phyloP scores from a whole-genome alignment of 2,329 filamentous ascomycete genomes.

The Myriosclerotinia scirpicola region DNA sequence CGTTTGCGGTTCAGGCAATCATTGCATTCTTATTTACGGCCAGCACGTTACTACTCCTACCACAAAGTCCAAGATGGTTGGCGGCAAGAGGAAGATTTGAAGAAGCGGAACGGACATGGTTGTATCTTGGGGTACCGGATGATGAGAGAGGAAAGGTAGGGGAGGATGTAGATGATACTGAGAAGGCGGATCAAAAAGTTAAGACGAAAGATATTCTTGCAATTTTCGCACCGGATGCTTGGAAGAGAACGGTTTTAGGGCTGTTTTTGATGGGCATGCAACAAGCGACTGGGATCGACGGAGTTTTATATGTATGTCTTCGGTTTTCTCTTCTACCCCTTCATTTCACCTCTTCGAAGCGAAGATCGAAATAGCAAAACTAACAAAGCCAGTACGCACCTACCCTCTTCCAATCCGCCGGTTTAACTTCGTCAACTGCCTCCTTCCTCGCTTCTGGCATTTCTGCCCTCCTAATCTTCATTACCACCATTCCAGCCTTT shows the following conservation, averaged over 20 bases:
- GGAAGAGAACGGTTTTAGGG: conserved; percentile 51
- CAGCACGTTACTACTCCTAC: conserved; percentile 46
- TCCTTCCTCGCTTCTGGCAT: conserved; percentile 62
- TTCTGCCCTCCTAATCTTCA: conserved; percentile 58
- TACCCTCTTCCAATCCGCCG: conserved; percentile 58
- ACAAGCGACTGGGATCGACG: conserved; percentile 63
- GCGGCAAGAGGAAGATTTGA: conserved; percentile 47
- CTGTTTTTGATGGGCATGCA: conserved; percentile 59
- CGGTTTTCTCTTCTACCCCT: background rate
- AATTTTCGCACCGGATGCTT: conserved; percentile 45
- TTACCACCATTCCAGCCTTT: conserved; percentile 56
- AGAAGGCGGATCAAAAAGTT: conserved; percentile 23
- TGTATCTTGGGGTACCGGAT: conserved; percentile 31
- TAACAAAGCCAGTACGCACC: conserved; percentile 54
- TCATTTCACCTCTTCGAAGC: background rate
- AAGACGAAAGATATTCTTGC: conserved; percentile 33
- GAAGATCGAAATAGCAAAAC: background rate
- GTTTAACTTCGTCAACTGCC: conserved; percentile 52
- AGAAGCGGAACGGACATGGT: conserved; percentile 48
- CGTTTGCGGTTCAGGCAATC: conserved; percentile 51
- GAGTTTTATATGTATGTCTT: conserved; percentile 55
- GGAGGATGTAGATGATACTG: conserved; percentile 14
- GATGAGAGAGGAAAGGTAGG: conserved; percentile 36
- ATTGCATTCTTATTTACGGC: conserved; percentile 45
- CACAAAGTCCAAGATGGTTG: conserved; percentile 60